Conservation (phyloP, 129 eudicot species). For the Scalesia atractyloides region DNA sequence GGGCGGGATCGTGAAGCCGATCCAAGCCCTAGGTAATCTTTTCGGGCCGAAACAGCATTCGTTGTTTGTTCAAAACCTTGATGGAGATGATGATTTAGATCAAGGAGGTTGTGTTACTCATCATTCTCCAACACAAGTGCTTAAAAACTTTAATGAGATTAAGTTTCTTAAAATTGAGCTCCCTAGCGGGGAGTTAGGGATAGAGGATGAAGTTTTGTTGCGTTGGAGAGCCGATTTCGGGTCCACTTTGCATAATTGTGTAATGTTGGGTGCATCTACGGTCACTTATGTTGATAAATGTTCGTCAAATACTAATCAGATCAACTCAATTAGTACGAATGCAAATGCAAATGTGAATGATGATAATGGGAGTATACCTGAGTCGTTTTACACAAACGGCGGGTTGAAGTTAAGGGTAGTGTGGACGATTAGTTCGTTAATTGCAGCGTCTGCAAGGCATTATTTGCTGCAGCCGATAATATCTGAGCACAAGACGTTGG, state of each 20-base stretch:
- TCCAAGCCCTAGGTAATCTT: not conserved
- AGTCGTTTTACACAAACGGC: conserved; percentile 5
- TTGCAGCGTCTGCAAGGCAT: not conserved
- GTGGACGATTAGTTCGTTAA: not conserved
- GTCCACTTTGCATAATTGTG: conserved; percentile 38
- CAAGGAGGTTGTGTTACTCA: not conserved
- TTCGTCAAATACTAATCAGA: not conserved
- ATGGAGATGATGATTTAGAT: not conserved
- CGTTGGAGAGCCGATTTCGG: conserved; percentile 87
- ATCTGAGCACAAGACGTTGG: not conserved
- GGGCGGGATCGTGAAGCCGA: not conserved
- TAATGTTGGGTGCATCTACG: not conserved
- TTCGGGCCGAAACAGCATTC: not conserved
- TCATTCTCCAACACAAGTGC: not conserved
- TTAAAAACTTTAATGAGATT: not conserved
- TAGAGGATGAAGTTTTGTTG: conserved; percentile 66
- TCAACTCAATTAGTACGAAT: too few relatives aligned
- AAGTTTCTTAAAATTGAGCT: conserved; percentile 52
- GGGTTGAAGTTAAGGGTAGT: not conserved
- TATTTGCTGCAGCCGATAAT: not conserved
- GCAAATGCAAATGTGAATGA: not conserved
- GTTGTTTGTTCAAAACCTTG: not conserved
- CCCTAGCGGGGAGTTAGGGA: conserved; percentile 73
- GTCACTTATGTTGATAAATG: not conserved
- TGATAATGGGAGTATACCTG: conserved; percentile 1